These are phyloP conservation scores for Sclerotinia borealis DNA, from an alignment of 2,329 filamentous ascomycete genomes.

Conservation along the genomic window DNA sequence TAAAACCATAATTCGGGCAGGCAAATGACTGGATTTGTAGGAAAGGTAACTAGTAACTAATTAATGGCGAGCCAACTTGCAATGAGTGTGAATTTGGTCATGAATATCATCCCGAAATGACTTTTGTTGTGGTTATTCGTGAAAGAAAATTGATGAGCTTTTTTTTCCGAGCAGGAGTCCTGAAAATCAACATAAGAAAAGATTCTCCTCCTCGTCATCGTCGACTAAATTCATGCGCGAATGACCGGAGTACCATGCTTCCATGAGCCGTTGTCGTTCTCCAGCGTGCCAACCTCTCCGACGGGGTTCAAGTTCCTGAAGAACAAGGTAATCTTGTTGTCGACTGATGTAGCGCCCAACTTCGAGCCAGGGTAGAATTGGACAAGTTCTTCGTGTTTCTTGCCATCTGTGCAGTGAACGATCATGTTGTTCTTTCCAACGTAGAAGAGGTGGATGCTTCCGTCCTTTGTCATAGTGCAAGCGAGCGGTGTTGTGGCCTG, in stretches of 20 bases:
- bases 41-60: not conserved
- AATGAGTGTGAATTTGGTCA: not conserved
- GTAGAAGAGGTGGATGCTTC: constrained; percentile 1
- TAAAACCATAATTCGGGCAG: not conserved
- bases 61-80: not conserved
- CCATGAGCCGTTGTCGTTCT: not conserved
- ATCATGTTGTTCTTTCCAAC: not conserved
- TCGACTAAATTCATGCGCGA: not conserved
- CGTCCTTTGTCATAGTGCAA: not conserved
- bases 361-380: constrained; percentile 7
- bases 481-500: constrained; percentile 5
- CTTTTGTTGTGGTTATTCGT: not conserved
- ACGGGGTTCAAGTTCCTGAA: constrained; percentile 8
- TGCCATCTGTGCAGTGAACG: not conserved
- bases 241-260: not conserved
- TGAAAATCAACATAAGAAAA: not conserved
- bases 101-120: not conserved
- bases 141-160: not conserved
- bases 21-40: not conserved
- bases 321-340: constrained; percentile 7
- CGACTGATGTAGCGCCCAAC: constrained; percentile 5
- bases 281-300: not conserved
- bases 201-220: not conserved
- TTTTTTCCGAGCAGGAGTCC: not conserved
- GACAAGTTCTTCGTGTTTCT: not conserved